Percentiles rank a stretch among this genome's conserved stretches.
Evolutionary conservation across 2,329 filamentous ascomycete species (phyloP).

Genomic region (Hymenotorrendiella dingleyae): DNA sequence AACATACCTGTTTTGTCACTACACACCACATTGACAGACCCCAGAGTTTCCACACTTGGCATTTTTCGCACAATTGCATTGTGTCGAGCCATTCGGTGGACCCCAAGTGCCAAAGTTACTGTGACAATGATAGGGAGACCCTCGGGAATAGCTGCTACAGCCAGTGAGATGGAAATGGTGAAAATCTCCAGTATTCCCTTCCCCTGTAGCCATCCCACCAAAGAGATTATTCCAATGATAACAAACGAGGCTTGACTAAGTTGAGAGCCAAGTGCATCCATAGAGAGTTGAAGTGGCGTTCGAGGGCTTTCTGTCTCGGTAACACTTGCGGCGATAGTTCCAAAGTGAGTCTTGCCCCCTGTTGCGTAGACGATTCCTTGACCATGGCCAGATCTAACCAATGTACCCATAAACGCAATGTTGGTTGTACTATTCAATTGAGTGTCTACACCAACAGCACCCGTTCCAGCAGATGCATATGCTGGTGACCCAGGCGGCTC

Average conservation of each 20-base stretch:
- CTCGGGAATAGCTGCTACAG: slow-evolving; percentile 93
- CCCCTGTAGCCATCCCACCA: slow-evolving; percentile 85
- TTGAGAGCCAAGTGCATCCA: slow-evolving; percentile 96
- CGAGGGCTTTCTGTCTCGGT: slow-evolving; percentile 93
- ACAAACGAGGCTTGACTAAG: slow-evolving; percentile 95
- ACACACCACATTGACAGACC: slow-evolving; percentile 99
- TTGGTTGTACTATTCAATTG: slow-evolving; percentile 73
- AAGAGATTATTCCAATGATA: slow-evolving; percentile 86
- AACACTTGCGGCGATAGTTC: slow-evolving; percentile 88
- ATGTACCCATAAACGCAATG: slow-evolving; percentile 95
- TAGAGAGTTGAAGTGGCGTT: slow-evolving; percentile 88
- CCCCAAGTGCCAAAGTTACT: slow-evolving; percentile 88
- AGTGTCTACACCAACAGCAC: slow-evolving; percentile 57
- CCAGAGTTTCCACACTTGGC: slow-evolving; percentile 94
- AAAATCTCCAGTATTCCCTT: slow-evolving; percentile 91
- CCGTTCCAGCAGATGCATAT: slow-evolving; percentile 52
- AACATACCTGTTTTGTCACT: slow-evolving; percentile 84
- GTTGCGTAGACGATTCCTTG: slow-evolving; percentile 97
- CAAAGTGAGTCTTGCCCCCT: slow-evolving; percentile 89
- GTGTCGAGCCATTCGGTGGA: slow-evolving; percentile 91
- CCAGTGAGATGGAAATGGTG: slow-evolving; percentile 92
- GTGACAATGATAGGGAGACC: slow-evolving; percentile 97
- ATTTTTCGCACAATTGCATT: slow-evolving; percentile 93
- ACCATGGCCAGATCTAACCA: slow-evolving; percentile 91
- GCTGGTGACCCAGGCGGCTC: slow-evolving; percentile 46